phyloP scores from a whole-genome alignment of 2,329 filamentous ascomycete species.

The Exophiala xenobiotica region DNA sequence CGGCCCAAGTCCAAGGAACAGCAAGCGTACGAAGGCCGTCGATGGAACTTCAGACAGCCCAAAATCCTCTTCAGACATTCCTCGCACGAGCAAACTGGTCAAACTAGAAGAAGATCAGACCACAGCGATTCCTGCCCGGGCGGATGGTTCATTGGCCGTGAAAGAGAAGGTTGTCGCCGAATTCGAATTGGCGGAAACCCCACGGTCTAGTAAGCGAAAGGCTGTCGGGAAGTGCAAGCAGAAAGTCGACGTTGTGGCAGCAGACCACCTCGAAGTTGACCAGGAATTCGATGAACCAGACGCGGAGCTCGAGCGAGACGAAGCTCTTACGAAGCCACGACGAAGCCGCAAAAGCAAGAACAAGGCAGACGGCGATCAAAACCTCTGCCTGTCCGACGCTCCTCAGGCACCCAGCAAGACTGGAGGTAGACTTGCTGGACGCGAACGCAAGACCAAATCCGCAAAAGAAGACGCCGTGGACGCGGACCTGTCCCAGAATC shows the following conservation, averaged over 20 bases:
- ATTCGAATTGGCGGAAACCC: neutral
- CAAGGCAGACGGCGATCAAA: neutral
- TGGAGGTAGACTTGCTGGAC: neutral
- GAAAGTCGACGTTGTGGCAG: neutral
- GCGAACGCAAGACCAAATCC: neutral
- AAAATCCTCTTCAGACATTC: neutral
- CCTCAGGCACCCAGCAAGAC: neutral
- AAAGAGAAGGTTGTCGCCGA: slow-evolving; percentile 4
- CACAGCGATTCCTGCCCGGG: neutral
- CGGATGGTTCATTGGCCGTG: slow-evolving; percentile 8
- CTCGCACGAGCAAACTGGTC: neutral
- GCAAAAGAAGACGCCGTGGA: neutral
- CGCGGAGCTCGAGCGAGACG: neutral
- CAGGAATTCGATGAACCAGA: neutral
- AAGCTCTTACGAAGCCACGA: neutral
- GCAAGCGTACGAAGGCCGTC: slow-evolving; percentile 4
- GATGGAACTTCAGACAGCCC: neutral
- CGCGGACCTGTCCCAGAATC: neutral
- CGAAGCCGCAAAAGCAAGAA: neutral
- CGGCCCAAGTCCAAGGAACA: slow-evolving; percentile 3
- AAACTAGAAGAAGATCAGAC: slow-evolving; percentile 1
- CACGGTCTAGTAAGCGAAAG: neutral
- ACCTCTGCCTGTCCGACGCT: neutral
- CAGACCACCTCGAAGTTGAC: neutral
- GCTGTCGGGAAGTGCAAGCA: neutral